Percentiles rank a stretch among this genome's conserved stretches.
phyloP scores from a whole-genome alignment of 768 basidiomycete genomes.

The Lactarius akahatsu region DNA sequence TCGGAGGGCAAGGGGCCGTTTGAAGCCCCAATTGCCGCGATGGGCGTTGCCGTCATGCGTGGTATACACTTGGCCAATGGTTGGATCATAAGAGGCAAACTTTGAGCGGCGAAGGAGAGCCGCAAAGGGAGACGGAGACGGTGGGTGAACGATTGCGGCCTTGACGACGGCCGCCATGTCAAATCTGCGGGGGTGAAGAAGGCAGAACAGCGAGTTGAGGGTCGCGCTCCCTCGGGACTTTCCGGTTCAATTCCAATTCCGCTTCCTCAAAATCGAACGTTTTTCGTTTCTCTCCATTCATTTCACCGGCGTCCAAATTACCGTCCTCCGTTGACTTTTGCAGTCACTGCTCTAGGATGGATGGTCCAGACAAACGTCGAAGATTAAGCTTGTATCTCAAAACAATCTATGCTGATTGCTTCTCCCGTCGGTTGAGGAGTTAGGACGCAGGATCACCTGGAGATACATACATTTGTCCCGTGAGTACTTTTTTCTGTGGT shows the following conservation, averaged over 20 bases:
- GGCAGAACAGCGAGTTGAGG: neutral
- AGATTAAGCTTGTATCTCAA: slow-evolving; percentile 67
- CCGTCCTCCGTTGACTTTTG: slow-evolving; percentile 53
- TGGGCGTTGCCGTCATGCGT: slow-evolving; percentile 66
- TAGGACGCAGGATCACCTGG: slow-evolving; percentile 94
- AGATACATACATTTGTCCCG: slow-evolving; percentile 55
- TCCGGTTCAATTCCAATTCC: slow-evolving; percentile 8
- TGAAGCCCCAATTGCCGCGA: slow-evolving; percentile 83
- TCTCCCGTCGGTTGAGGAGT: slow-evolving; percentile 87
- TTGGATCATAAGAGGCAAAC: slow-evolving; percentile 76
- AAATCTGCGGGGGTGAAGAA: neutral
- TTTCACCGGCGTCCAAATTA: slow-evolving; percentile 76
- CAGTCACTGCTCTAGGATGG: slow-evolving; percentile 49
- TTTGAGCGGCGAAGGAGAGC: slow-evolving; percentile 77
- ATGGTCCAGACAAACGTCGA: slow-evolving; percentile 90
- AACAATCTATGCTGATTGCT: slow-evolving; percentile 92
- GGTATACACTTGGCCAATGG: slow-evolving; percentile 75
- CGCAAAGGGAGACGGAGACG: slow-evolving; percentile 66
- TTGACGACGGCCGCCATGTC: slow-evolving; percentile 24
- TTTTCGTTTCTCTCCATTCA: slow-evolving; percentile 26
- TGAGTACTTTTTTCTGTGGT: slow-evolving; percentile 11
- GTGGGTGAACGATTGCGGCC: slow-evolving; percentile 25
- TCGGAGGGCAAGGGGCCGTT: slow-evolving; percentile 72
- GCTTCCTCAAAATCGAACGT: slow-evolving; percentile 7
- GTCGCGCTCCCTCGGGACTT: slow-evolving; percentile 8